phyloP scores from a whole-genome alignment of 768 basidiomycete genomes.

The Amanita pseudoporphyria region DNA sequence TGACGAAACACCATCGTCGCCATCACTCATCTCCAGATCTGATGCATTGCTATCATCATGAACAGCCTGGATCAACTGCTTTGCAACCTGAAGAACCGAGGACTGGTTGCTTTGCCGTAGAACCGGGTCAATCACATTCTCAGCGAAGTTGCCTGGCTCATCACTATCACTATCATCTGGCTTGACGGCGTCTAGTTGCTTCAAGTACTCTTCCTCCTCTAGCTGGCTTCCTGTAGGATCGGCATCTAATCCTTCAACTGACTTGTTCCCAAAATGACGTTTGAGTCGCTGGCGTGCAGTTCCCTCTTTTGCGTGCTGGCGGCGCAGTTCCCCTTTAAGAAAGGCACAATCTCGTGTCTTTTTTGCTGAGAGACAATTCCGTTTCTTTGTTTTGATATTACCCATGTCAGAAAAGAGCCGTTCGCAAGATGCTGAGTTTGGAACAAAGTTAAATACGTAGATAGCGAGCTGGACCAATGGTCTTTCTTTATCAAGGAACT shows the following conservation, averaged over 20 bases:
- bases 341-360: conserved; percentile 7
- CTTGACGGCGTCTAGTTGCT: neutral
- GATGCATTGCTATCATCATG: neutral
- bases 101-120: neutral
- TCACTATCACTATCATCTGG: neutral
- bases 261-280: neutral
- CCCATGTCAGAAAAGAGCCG: conserved; percentile 13
- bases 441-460: conserved; percentile 15
- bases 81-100: neutral
- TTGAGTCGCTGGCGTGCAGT: conserved; percentile 1
- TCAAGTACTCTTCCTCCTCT: neutral
- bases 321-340: conserved; percentile 6
- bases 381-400: conserved; percentile 9
- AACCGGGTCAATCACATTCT: neutral
- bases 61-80: neutral
- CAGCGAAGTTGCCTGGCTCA: neutral
- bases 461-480: conserved; percentile 17
- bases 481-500: neutral
- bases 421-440: conserved; percentile 21
- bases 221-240: neutral
- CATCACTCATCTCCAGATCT: neutral
- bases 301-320: conserved; percentile 4
- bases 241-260: neutral
- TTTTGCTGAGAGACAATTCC: neutral
- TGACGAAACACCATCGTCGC: neutral